These are phyloP conservation scores for Galerina sulciceps DNA, from an alignment of 768 basidiomycete species.

Conservation along the genomic window DNA sequence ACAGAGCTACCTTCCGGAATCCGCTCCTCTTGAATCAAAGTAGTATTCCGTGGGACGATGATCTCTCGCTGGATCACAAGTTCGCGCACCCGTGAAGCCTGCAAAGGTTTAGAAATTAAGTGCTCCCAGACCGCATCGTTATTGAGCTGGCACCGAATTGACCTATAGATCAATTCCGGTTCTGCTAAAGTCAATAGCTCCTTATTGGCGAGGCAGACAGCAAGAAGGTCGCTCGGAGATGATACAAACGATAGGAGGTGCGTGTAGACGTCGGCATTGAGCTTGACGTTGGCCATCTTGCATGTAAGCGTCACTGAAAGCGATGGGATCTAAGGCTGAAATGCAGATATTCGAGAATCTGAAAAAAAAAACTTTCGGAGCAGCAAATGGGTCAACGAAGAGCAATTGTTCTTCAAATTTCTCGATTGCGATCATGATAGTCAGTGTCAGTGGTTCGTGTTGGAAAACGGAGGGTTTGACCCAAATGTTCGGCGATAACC, in stretches of 20 bases:
- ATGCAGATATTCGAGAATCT: too few relatives aligned
- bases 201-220: slow-evolving; percentile 12
- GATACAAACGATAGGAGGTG: slow-evolving; percentile 13
- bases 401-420: too few relatives aligned
- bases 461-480: too few relatives aligned
- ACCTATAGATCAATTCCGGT: slow-evolving; percentile 14
- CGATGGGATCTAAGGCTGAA: too few relatives aligned
- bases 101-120: slow-evolving; percentile 16
- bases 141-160: slow-evolving; percentile 19
- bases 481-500: too few relatives aligned
- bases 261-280: slow-evolving; percentile 11
- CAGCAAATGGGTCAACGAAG: too few relatives aligned
- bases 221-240: slow-evolving; percentile 14
- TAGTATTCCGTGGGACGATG: neutral
- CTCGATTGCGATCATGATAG: too few relatives aligned
- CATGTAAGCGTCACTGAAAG: too few relatives aligned
- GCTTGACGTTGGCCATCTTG: neutral
- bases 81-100: slow-evolving; percentile 14
- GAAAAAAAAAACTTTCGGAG: too few relatives aligned
- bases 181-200: slow-evolving; percentile 9
- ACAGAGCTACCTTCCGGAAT: neutral
- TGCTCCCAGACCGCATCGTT: slow-evolving; percentile 21
- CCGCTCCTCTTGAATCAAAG: too few relatives aligned
- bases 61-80: slow-evolving; percentile 18
- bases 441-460: too few relatives aligned